Conservation (phyloP, 2,329 filamentous ascomycete species). For the Sarocladiaceae sp. region DNA sequence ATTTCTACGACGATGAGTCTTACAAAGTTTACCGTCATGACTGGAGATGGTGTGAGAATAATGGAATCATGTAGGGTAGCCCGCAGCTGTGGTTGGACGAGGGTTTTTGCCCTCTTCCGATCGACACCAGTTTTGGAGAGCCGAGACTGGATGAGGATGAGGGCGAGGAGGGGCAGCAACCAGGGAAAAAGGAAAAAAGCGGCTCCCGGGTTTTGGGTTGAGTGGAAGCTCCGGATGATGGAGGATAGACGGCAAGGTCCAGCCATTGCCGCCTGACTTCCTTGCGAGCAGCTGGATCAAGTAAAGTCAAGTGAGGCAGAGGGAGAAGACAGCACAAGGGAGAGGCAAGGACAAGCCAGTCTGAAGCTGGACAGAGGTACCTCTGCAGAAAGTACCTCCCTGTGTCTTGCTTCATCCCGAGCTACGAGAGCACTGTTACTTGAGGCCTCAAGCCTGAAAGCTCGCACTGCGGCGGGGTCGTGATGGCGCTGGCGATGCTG, state of each 20-base stretch:
- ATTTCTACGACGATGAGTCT: not conserved
- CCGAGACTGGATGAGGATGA: not conserved
- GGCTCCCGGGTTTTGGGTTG: not conserved
- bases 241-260: too few relatives aligned
- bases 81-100: not conserved
- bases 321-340: too few relatives aligned
- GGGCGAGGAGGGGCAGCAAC: not conserved
- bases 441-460: too few relatives aligned
- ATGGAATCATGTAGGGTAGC: not conserved
- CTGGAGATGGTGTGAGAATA: not conserved
- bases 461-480: constrained; percentile 5
- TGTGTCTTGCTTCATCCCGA: too few relatives aligned
- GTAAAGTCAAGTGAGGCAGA: too few relatives aligned
- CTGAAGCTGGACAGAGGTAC: not conserved
- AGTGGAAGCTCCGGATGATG: constrained; percentile 2
- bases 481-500: constrained; percentile 3
- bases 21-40: not conserved
- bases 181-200: constrained; percentile 4
- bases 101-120: constrained; percentile 9
- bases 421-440: too few relatives aligned
- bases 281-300: too few relatives aligned
- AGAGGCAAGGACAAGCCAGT: too few relatives aligned
- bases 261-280: too few relatives aligned
- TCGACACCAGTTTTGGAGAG: not conserved
- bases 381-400: not conserved